Conservation (phyloP, 805 yeast species). For the Candida pseudofarinosa region DNA sequence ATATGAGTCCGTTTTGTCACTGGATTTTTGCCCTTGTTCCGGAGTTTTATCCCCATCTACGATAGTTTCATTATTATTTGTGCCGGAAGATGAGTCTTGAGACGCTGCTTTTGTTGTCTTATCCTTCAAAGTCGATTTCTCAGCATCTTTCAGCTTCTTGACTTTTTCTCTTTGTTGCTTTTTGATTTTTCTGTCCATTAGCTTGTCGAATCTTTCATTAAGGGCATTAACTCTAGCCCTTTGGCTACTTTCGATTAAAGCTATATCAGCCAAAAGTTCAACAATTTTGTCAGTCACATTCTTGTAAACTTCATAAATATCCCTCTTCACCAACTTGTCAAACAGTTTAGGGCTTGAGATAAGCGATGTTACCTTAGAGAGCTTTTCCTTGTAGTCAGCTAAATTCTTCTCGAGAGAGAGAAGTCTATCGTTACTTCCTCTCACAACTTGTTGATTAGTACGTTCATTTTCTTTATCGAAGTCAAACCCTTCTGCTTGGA, state of each 20-base stretch:
- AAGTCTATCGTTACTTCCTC: constrained; percentile 19
- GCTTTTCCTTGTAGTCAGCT: constrained; percentile 20
- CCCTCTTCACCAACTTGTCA: constrained; percentile 17
- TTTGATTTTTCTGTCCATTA: constrained; percentile 27
- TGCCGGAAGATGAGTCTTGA: constrained; percentile 18
- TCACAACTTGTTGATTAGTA: constrained; percentile 27
- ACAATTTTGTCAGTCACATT: constrained; percentile 21
- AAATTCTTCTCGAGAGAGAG: constrained; percentile 24
- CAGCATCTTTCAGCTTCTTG: constrained; percentile 23
- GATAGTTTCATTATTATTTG: constrained; percentile 4
- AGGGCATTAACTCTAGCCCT: constrained; percentile 23
- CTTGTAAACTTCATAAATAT: constrained; percentile 23
- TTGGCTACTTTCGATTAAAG: constrained; percentile 27
- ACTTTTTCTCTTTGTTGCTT: constrained; percentile 30
- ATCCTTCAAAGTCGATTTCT: constrained; percentile 13
- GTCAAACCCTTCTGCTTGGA: constrained; percentile 44
- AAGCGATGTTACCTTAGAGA: constrained; percentile 25
- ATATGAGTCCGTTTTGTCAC: background rate
- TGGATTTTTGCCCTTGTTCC: background rate
- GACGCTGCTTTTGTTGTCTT: constrained; percentile 3
- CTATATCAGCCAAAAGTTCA: constrained; percentile 26
- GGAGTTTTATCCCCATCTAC: background rate
- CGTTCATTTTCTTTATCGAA: constrained; percentile 49
- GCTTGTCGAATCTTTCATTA: constrained; percentile 22
- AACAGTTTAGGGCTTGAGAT: constrained; percentile 17